A percentile compares a stretch with the other conserved stretches of the same genome.
Conservation (phyloP, 345 rosid genomes). For the Geranium rotundifolium region DNA sequence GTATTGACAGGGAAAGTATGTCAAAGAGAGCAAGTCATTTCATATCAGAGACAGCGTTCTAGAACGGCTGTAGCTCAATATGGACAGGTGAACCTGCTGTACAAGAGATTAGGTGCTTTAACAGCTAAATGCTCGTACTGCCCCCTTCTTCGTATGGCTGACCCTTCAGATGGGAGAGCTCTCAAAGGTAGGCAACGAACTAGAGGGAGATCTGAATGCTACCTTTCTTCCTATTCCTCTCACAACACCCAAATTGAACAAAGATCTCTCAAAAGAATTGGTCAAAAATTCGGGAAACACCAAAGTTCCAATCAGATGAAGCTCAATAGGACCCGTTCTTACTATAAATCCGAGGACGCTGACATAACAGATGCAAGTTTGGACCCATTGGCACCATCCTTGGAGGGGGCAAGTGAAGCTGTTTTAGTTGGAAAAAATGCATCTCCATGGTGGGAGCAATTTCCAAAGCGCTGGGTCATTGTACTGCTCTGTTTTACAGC, state of each 20-base stretch:
- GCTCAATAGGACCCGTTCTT: slow-evolving; percentile 30
- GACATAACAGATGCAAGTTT: slow-evolving; percentile 45
- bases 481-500: slow-evolving; percentile 78
- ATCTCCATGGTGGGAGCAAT: slow-evolving; percentile 66
- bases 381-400: slow-evolving; percentile 33
- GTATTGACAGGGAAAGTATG: slow-evolving; percentile 29
- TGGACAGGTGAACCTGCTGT: slow-evolving; percentile 20
- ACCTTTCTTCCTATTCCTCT: slow-evolving; percentile 13
- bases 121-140: slow-evolving; percentile 16
- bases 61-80: slow-evolving; percentile 12
- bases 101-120: slow-evolving; percentile 13
- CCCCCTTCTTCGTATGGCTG: slow-evolving; percentile 7
- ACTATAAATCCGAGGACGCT: slow-evolving; percentile 77
- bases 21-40: slow-evolving; percentile 20
- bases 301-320: slow-evolving; percentile 11
- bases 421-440: slow-evolving; percentile 33
- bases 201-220: slow-evolving; percentile 21
- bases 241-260: slow-evolving; percentile 16
- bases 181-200: slow-evolving; percentile 9
- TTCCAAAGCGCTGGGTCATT: slow-evolving; percentile 81
- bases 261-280: slow-evolving; percentile 10
- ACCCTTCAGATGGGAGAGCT: slow-evolving; percentile 15
- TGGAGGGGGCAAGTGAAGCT: slow-evolving; percentile 46
- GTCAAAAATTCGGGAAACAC: slow-evolving; percentile 7
- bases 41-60: slow-evolving; percentile 15